Evolutionary conservation across 2,329 filamentous ascomycete genomes (phyloP), one percentile per base, ranked within the genome.

Genomic region (Dactylellina parvicollis): DNA sequence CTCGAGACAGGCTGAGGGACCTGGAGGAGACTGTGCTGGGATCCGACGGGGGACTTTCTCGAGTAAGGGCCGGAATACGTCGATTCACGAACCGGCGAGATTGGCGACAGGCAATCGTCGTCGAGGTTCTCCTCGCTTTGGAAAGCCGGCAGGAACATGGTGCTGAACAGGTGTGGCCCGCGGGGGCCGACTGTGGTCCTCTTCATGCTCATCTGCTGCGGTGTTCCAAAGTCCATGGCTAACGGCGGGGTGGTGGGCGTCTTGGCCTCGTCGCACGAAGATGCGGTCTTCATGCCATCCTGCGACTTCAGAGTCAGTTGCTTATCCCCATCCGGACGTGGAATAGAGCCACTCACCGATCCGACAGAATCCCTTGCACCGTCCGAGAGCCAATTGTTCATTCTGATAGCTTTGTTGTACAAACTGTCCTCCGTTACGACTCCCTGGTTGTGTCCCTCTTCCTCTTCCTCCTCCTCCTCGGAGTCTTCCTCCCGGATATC

Each of bases 111-210:
- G 30, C 61, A 73, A 62, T 84, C 83, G 67, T 85, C 83, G 10
- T 70, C 84, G 81, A 70, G 84, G 81, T 77, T 85, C 82, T 72
- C 85, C 83, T 76, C 86, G 83, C 67, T 81, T 77, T 69, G 81
- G 78, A 57, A 88, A 86, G 30, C 86, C 85, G 59, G 84, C 80
- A 67, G 87, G 84, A 18, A 90, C 92, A 71, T n/a, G 16, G 85
- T 86, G 76, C 91, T 88, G 81, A 96, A 96, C 14, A 96, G 85
- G 82, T 96, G 93, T 8, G 93, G 93, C 1, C 93, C 93, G 76
- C 86, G 86, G 1, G 93, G 93, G 0, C 93, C 93, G 12, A 78
- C 75, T 5, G 76, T 78, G 16, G 76, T 69, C 44, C 76, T 74
- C 61, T 76, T 76, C 4, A 94, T 88, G 30, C 88, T 85, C 80